phyloP scores from a whole-genome alignment of 768 basidiomycete genomes.

The Leccinum uliginosum region DNA sequence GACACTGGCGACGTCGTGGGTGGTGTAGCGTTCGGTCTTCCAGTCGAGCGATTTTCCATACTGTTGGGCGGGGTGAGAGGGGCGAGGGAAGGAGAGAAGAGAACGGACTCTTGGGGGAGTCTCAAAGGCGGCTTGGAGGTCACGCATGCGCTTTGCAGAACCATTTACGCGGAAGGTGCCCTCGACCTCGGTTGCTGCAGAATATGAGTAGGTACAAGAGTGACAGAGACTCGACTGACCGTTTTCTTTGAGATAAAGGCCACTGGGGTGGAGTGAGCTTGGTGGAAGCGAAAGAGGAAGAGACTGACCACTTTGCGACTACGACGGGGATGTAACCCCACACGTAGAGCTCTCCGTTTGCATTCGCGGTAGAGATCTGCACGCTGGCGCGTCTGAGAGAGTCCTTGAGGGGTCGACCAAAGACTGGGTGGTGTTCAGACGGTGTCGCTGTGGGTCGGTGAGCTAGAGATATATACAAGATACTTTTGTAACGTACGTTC shows the following conservation, averaged over 20 bases:
- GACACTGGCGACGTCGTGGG: conserved; percentile 96
- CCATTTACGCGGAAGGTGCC: conserved; percentile 96
- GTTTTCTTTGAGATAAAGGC: conserved; percentile 91
- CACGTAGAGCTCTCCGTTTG: conserved; percentile 78
- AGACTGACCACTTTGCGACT: conserved; percentile 88
- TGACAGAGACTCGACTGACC: conserved; percentile 41
- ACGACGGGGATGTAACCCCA: conserved; percentile 97
- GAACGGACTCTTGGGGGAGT: conserved; percentile 71
- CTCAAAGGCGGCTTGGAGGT: conserved; percentile 90
- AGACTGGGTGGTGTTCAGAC: conserved; percentile 55
- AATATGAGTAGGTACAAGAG: neutral
- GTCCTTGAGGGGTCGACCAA: conserved; percentile 80
- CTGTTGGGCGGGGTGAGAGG: conserved; percentile 37
- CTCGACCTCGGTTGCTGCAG: conserved; percentile 78
- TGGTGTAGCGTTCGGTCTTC: conserved; percentile 80
- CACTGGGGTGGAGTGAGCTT: conserved; percentile 42
- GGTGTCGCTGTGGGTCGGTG: conserved; percentile 17
- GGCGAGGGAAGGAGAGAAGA: neutral
- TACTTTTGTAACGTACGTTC: conserved; percentile 27
- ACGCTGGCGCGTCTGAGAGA: conserved; percentile 85
- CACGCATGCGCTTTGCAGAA: conserved; percentile 93
- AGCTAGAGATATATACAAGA: conserved; percentile 33
- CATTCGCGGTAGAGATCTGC: conserved; percentile 86
- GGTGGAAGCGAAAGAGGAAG: neutral
- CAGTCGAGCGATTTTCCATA: conserved; percentile 94